phyloP scores from a whole-genome alignment of 225 moss, liverwort and hornwort genomes.

The Bryoerythrophyllum caledonicum region DNA sequence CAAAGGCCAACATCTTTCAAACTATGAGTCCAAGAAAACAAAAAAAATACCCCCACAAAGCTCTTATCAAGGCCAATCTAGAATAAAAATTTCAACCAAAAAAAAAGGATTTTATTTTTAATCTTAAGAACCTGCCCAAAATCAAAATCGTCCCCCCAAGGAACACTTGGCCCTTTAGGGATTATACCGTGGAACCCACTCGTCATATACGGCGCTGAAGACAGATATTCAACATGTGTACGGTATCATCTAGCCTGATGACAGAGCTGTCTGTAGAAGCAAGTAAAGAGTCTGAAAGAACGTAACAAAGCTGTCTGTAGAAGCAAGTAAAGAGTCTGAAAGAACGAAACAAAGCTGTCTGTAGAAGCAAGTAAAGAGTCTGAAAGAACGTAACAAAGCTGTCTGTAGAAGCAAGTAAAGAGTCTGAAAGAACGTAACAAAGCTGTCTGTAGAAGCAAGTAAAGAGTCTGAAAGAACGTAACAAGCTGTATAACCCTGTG shows the following conservation, averaged over 20 bases:
- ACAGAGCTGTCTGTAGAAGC: not conserved
- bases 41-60: too few relatives aligned
- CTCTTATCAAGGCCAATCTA: too few relatives aligned
- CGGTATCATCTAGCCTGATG: constrained; percentile 6
- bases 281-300: constrained; percentile 9
- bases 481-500: constrained; percentile 2
- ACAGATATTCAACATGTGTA: not conserved
- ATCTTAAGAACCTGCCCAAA: too few relatives aligned
- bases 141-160: too few relatives aligned
- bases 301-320: not conserved
- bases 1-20: too few relatives aligned
- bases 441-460: not conserved
- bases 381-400: constrained; percentile 15
- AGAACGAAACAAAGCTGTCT: constrained; percentile 5
- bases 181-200: not conserved
- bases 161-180: too few relatives aligned
- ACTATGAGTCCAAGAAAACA: too few relatives aligned
- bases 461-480: constrained; percentile 6
- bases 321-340: constrained; percentile 11
- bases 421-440: not conserved
- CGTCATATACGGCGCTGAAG: not conserved
- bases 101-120: too few relatives aligned
- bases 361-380: not conserved
- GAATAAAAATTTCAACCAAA: too few relatives aligned
- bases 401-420: not conserved